These are phyloP conservation scores for Neopestalotiopsis rosae DNA, from an alignment of 2,329 filamentous ascomycete genomes.

Conservation along the genomic window DNA sequence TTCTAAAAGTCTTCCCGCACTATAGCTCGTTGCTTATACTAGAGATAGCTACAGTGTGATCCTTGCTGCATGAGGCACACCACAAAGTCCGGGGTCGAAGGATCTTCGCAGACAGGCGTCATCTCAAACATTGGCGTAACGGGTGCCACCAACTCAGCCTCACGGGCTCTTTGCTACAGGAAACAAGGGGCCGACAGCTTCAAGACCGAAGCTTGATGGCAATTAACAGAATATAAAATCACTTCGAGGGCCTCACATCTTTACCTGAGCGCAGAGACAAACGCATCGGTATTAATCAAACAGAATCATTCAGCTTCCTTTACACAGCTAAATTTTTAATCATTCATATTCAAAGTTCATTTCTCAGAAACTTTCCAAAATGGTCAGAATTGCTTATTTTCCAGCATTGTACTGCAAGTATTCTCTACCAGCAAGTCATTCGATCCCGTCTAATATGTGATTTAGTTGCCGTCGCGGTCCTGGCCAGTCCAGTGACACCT, in stretches of 20 bases:
- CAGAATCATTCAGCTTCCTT: not conserved
- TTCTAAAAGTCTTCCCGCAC: not conserved
- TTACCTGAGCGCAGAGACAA: no score
- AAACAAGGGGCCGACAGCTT: constrained; percentile 10
- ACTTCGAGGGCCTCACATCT: not conserved
- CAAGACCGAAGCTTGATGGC: not conserved
- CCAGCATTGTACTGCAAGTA: constrained; percentile 14
- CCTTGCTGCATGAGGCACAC: constrained; percentile 17
- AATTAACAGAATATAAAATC: not conserved
- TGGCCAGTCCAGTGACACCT: constrained; percentile 23
- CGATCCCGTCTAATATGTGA: not conserved
- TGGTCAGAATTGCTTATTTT: constrained; percentile 11
- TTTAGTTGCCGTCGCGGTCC: constrained; percentile 19
- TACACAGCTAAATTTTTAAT: not conserved
- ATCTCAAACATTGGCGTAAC: constrained; percentile 20
- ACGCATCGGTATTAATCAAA: not conserved
- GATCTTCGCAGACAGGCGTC: constrained; percentile 14
- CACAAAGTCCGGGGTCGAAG: not conserved
- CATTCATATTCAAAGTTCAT: not conserved
- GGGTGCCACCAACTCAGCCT: constrained; percentile 17
- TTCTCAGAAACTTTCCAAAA: constrained; percentile 8
- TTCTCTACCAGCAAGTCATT: not conserved
- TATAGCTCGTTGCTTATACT: no score
- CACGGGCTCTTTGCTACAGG: not conserved
- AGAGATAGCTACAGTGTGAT: not conserved